These are phyloP conservation scores for Auricularia heimuer DNA, from an alignment of 768 basidiomycete species.

Conservation along the genomic window DNA sequence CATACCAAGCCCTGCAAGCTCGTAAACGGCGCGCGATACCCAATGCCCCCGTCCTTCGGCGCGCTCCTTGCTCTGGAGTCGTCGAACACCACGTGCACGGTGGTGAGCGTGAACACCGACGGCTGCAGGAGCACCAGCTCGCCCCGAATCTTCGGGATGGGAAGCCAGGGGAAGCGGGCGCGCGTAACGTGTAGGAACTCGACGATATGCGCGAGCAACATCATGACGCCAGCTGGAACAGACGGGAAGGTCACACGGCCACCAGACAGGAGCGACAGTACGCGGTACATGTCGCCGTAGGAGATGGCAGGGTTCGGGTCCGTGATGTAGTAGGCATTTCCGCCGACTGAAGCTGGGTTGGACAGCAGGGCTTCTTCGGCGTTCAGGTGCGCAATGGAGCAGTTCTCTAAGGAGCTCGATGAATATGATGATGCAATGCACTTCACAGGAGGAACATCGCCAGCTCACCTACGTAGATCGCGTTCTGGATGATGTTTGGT, in stretches of 20 bases:
- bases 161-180: neutral
- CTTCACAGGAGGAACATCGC: neutral
- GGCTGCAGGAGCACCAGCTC: constrained; percentile 51
- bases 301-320: constrained; percentile 57
- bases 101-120: constrained; percentile 42
- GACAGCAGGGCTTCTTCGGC: constrained; percentile 59
- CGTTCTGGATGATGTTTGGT: constrained; percentile 35
- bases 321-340: constrained; percentile 55
- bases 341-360: constrained; percentile 52
- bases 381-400: constrained; percentile 56
- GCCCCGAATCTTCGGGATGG: constrained; percentile 13
- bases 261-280: constrained; percentile 45
- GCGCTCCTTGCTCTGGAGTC: constrained; percentile 47
- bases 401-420: constrained; percentile 40
- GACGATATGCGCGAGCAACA: constrained; percentile 49
- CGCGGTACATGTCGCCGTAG: constrained; percentile 51
- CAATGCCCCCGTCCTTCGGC: constrained; percentile 35
- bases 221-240: constrained; percentile 54
- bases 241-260: constrained; percentile 45
- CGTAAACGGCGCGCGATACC: constrained; percentile 49
- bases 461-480: neutral
- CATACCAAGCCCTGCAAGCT: constrained; percentile 38
- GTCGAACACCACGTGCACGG: constrained; percentile 50
- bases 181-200: constrained; percentile 46
- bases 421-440: neutral